Percentiles rank a stretch among this genome's conserved stretches.
Evolutionary conservation across 306 rosid species (phyloP).

Genomic region (Oxytropis ochrocephala): DNA sequence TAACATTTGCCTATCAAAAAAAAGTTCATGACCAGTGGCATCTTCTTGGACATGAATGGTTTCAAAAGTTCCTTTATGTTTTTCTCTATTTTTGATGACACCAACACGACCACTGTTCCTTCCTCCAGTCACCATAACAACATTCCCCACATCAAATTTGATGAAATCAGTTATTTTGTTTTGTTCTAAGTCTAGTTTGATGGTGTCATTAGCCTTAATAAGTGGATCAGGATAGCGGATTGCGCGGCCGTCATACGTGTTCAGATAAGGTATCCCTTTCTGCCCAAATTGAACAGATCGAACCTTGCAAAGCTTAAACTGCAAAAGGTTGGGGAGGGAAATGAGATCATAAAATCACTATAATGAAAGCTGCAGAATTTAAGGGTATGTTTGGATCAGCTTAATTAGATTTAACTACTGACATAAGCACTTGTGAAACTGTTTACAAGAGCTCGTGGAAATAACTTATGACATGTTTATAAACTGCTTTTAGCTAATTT

Average conservation of each 20-base stretch:
- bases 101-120: conserved; percentile 69
- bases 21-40: too few relatives aligned
- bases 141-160: conserved; percentile 66
- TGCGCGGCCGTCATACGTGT: conserved; percentile 69
- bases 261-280: conserved; percentile 62
- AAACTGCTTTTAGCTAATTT: too few relatives aligned
- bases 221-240: conserved; percentile 77
- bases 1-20: too few relatives aligned
- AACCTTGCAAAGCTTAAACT: conserved; percentile 68
- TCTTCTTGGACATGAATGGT: conserved; percentile 65
- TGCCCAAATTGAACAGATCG: conserved; percentile 69
- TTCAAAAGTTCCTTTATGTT: conserved; percentile 63
- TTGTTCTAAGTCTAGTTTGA: conserved; percentile 58
- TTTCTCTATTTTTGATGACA: conserved; percentile 58
- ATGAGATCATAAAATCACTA: neutral
- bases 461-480: too few relatives aligned
- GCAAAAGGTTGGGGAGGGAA: neutral
- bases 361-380: neutral
- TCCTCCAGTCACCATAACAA: conserved; percentile 74
- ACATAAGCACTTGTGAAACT: too few relatives aligned
- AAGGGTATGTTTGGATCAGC: too few relatives aligned
- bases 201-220: conserved; percentile 69
- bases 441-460: too few relatives aligned
- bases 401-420: too few relatives aligned
- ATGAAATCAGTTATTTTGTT: conserved; percentile 53